Base-by-base conservation (phyloP, 1,284 basidiomycete species). In the Porodaedalea pini region DNA sequence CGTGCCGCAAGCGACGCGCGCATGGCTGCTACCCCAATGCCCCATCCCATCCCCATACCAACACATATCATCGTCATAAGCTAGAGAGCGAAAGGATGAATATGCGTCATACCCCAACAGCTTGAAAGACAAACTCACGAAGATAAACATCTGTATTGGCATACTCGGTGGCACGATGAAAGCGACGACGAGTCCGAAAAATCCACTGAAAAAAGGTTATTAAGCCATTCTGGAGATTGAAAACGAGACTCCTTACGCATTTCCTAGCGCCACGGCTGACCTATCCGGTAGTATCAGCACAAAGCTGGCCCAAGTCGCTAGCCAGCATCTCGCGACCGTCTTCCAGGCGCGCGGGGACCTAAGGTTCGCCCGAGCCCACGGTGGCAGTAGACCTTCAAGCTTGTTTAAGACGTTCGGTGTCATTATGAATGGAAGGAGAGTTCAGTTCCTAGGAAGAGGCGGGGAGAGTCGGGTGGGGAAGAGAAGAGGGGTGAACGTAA, bases 41-140 rank as follows among this genome's bases (percentile, higher is more conserved):
- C 90, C 90, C 90, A 92, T 5, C 89, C 90, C 3, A 88, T 49
- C 1, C 79, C 70, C 70, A 88, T 75, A 0, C 90, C 88, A 58
- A 81, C 21, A 1, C 80, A 66, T 19, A 88, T 63, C 0, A 78
- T 82, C 4, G 72, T 58, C 5, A 79, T 72, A 4, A 72, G 15
- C 48, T 50, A 13, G 11, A 6, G 29, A 19, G 17, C 13, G 2
- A 11, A 8, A 31, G 25, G 2, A 31, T 29, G 11, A 27, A 23
- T 36, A 7, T 7, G 23, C 2, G 41, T 10, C 19, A 17, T 0
- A 10, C 41, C 15, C 10, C 17, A 31, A 3, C 1, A 17, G 23
- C 7, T 23, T 25, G 23, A 13, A 25, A 13, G 17, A 31, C 17
- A 19, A 8, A 36, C 48, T 50, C n/a, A 50, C 75, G 39, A 69